These are phyloP conservation scores for Flaveria linearis DNA, from an alignment of 129 eudicot genomes.

Conservation along the genomic window DNA sequence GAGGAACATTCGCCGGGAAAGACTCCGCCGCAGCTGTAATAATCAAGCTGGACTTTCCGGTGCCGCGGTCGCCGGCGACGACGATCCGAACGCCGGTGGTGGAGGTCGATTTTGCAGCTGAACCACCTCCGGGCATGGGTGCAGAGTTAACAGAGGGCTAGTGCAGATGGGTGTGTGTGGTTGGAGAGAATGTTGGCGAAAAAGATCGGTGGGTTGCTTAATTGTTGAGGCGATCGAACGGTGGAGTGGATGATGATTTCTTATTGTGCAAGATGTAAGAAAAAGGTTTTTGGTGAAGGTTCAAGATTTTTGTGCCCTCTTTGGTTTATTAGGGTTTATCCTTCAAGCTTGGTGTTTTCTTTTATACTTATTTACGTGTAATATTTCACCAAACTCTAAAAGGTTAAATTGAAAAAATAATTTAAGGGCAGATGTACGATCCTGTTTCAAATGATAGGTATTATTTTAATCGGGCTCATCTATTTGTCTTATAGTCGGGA, in stretches of 20 bases:
- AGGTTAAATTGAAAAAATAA: not conserved
- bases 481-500: no score
- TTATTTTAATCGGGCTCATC: no score
- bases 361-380: not conserved
- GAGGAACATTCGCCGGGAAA: conserved; percentile 65
- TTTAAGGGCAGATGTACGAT: no score
- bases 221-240: conserved; percentile 14
- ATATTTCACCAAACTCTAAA: not conserved
- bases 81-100: conserved; percentile 64
- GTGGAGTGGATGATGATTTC: not conserved
- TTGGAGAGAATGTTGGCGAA: not conserved
- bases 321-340: conserved; percentile 31
- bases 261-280: not conserved
- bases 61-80: conserved; percentile 84
- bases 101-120: conserved; percentile 32
- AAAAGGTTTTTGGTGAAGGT: conserved; percentile 27
- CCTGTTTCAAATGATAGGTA: no score
- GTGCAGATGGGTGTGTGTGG: not conserved
- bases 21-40: conserved; percentile 68
- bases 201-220: conserved; percentile 2
- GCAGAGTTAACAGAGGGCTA: not conserved
- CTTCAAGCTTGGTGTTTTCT: not conserved
- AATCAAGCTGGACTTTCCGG: conserved; percentile 86
- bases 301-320: conserved; percentile 22
- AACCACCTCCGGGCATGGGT: conserved; percentile 55